A percentile compares a stretch with the other conserved stretches of the same genome.
These are phyloP conservation scores for Plantago lanceolata DNA, from an alignment of 305 asterid species.

Conservation along the genomic window DNA sequence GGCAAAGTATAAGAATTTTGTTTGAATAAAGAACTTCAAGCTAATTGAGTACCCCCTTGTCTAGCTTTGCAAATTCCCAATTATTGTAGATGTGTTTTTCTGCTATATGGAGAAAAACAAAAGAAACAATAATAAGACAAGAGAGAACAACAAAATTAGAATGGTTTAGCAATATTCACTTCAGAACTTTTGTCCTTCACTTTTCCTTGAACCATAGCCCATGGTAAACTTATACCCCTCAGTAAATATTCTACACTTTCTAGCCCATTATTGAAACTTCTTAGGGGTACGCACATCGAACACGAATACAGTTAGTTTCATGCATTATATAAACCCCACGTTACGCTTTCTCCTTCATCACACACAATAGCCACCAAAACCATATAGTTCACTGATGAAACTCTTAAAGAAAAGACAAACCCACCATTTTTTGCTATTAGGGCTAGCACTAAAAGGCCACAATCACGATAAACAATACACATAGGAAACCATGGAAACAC, in stretches of 20 bases:
- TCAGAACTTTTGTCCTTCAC: no score
- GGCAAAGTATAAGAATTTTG: conserved; percentile 19
- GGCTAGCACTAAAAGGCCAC: neutral
- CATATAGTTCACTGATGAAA: no score
- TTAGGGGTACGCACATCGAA: no score
- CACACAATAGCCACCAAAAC: no score
- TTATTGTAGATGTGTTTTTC: conserved; percentile 14
- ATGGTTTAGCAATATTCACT: neutral
- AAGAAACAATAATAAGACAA: conserved; percentile 12
- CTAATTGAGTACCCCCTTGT: conserved; percentile 8
- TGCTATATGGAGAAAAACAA: conserved; percentile 1
- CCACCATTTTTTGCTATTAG: neutral
- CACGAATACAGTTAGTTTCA: neutral
- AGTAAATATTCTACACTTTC: neutral
- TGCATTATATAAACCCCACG: neutral
- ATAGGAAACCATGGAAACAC: neutral
- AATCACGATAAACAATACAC: neutral
- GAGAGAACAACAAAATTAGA: neutral
- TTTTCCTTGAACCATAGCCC: neutral
- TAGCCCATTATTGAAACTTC: neutral
- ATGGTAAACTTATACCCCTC: neutral
- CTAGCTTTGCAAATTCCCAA: conserved; percentile 20
- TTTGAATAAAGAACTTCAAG: conserved; percentile 5
- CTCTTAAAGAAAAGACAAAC: neutral
- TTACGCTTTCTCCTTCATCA: no score